Base-by-base conservation (phyloP, 2,329 filamentous ascomycete genomes). In the Hypocreales sp. region DNA sequence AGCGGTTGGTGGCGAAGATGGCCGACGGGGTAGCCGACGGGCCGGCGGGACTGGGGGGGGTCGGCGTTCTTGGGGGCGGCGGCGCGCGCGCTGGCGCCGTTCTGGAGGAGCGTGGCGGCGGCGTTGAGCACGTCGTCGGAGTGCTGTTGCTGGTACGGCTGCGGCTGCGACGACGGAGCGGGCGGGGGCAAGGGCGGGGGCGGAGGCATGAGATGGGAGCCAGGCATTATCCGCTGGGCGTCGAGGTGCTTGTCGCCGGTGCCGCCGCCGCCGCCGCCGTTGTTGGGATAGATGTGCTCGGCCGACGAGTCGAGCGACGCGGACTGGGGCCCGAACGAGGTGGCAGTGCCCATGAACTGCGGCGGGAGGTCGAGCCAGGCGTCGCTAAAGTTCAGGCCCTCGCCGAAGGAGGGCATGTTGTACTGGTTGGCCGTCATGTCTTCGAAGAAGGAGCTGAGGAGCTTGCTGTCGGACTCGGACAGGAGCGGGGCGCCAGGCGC, bases 401-500 rank as follows among this genome's bases (percentile, higher is more conserved):
- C 64, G 24, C 61, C 61, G 34, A 63, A 67, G 5, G 60, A 60
- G 19, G 57, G 50, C 33, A 54, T 53, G 31, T 55, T 57, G 40
- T 60, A 66, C 19, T 63, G 55, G 34, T 67, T 56, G 5, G 64
- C 56, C 27, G 54, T 58, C 31, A 74, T 56, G 29, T 60, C 57
- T 29, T 65, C 58, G 43, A 75, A 69, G 41, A 74, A 74, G 35
- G 46, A 56, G 33, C 64, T 61, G 12, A 81, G 55, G 32, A 67
- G 54, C 38, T 62, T 69, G 28, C 57, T 65, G 42, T 75, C 71
- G 32, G 59, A 66, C 39, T 74, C 69, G 37, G 71, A 67, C 34
- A 81, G 61, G 22, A 81, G 58, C 12, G 74, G 68, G 20, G 64
- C 64, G n/a, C 74, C 75, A 3, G 65, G 66, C 8, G 73, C 67